Percentiles rank a stretch among this genome's conserved stretches.
Conservation (phyloP, 2,329 filamentous ascomycete genomes). For the Hypomyces rosellus region DNA sequence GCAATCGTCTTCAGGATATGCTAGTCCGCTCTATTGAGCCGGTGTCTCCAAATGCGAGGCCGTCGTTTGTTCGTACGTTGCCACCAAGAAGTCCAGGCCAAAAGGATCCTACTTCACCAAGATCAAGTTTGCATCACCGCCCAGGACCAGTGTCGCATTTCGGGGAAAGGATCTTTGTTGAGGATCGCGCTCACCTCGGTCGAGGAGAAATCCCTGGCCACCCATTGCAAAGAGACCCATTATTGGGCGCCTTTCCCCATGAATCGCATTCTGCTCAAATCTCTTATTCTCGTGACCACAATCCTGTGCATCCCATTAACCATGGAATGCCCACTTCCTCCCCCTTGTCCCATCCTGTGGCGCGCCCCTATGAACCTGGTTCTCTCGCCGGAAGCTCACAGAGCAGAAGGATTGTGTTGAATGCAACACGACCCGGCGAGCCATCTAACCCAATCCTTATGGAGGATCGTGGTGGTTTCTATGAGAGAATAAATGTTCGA, state of each 20-base stretch:
- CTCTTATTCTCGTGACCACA: conserved; percentile 2
- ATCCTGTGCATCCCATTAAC: neutral
- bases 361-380: conserved; percentile 14
- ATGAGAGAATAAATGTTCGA: conserved; percentile 24
- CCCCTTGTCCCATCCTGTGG: conserved; percentile 6
- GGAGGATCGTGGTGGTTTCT: conserved; percentile 35
- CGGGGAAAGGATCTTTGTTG: conserved; percentile 13
- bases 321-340: conserved; percentile 2
- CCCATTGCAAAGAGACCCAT: neutral
- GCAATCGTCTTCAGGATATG: conserved; percentile 31
- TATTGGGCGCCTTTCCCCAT: neutral
- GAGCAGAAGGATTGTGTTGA: conserved; percentile 24
- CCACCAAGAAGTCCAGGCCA: conserved; percentile 22
- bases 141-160: conserved; percentile 16
- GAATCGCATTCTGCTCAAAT: conserved; percentile 6
- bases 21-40: conserved; percentile 43
- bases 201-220: conserved; percentile 1
- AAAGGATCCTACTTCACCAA: conserved; percentile 16
- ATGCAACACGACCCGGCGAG: conserved; percentile 25
- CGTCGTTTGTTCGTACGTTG: conserved; percentile 29
- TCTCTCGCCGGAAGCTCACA: conserved; percentile 15
- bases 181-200: conserved; percentile 14
- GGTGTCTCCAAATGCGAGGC: conserved; percentile 30
- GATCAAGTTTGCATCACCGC: conserved; percentile 16
- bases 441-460: conserved; percentile 31